phyloP scores from a whole-genome alignment of 2,329 filamentous ascomycete genomes.

The Didymella pomorum region DNA sequence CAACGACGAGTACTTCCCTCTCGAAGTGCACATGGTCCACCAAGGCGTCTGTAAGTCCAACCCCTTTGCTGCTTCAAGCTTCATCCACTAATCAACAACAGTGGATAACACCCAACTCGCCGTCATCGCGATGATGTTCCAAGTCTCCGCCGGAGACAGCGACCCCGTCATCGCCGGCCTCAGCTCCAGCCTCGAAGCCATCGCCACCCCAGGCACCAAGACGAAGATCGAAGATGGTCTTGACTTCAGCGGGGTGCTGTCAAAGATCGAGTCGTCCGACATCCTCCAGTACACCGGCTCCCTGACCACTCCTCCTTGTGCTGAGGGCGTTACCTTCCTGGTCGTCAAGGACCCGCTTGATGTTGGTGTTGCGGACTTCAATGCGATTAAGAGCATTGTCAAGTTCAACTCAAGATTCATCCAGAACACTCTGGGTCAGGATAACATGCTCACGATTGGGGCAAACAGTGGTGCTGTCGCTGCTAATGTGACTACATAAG shows the following conservation, averaged over 20 bases:
- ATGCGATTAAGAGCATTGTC: conserved; percentile 60
- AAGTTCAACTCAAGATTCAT: conserved; percentile 65
- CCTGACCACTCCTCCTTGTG: conserved; percentile 69
- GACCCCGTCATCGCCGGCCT: conserved; percentile 43
- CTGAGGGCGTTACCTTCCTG: conserved; percentile 64
- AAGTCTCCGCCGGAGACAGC: conserved; percentile 49
- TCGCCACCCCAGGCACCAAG: conserved; percentile 52
- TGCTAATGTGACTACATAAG: neutral
- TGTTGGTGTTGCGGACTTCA: conserved; percentile 60
- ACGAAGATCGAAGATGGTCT: conserved; percentile 48
- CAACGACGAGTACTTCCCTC: conserved; percentile 56
- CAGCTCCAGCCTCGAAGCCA: conserved; percentile 48
- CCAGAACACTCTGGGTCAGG: conserved; percentile 59
- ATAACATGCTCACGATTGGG: conserved; percentile 53
- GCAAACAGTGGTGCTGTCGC: conserved; percentile 19
- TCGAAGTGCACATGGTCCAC: conserved; percentile 67
- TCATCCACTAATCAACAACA: conserved; percentile 19
- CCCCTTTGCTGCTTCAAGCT: neutral
- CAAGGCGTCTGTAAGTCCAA: conserved; percentile 53
- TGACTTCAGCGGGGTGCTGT: conserved; percentile 54
- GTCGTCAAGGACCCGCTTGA: conserved; percentile 59
- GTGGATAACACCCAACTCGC: conserved; percentile 49
- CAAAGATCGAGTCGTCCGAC: conserved; percentile 49
- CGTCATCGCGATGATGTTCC: conserved; percentile 54
- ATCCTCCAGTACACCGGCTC: conserved; percentile 65